Conservation (phyloP, 1,284 basidiomycete species). For the Athelia psychrophila region DNA sequence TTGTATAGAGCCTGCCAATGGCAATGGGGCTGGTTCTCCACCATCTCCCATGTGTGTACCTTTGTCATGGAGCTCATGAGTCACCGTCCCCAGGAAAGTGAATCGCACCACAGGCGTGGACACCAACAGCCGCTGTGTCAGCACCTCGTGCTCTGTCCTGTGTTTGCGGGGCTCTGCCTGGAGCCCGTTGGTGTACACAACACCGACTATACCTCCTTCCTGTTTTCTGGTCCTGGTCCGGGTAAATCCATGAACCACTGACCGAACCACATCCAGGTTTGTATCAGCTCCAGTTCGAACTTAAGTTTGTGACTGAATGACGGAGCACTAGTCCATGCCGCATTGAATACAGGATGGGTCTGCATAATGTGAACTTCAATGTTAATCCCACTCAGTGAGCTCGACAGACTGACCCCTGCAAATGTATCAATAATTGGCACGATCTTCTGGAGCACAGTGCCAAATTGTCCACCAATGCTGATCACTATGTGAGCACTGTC, state of each 20-base stretch:
- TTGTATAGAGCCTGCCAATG: conserved; percentile 1
- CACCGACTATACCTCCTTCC: conserved; percentile 10
- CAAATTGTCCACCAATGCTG: not conserved
- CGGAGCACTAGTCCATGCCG: conserved; percentile 18
- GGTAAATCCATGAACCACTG: no score
- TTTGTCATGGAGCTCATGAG: conserved; percentile 10
- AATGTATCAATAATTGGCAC: not conserved
- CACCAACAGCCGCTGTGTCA: no score
- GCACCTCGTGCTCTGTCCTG: conserved; percentile 7
- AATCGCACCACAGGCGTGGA: conserved; percentile 30
- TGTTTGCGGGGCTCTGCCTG: conserved; percentile 39
- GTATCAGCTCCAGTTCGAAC: no score
- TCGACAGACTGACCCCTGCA: not conserved
- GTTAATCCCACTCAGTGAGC: not conserved
- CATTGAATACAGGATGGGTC: not conserved
- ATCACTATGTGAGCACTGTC: not conserved
- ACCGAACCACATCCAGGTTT: no score
- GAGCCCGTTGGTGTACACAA: conserved; percentile 26
- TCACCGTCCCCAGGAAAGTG: conserved; percentile 24
- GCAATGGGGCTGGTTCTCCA: conserved; percentile 9
- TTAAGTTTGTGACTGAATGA: conserved; percentile 16
- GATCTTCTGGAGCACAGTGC: not conserved
- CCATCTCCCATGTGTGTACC: conserved; percentile 11
- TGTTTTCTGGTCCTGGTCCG: conserved; percentile 18
- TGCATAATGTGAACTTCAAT: not conserved